Evolutionary conservation across 352 stramenopile genomes (phyloP).

Genomic region (Globisporangium spinosum): DNA sequence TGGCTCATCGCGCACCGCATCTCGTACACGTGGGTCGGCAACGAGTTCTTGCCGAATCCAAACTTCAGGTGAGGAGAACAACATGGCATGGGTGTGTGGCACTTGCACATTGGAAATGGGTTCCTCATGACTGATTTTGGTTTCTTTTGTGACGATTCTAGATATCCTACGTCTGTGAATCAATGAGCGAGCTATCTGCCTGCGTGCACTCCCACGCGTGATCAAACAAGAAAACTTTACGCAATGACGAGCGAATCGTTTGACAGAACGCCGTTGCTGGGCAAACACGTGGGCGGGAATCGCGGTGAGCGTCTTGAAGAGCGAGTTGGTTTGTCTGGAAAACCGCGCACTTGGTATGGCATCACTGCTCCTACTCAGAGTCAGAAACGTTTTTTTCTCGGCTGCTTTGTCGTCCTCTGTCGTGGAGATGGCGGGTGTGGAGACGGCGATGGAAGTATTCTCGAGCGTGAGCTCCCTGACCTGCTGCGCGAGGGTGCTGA

Average conservation of each 20-base stretch:
- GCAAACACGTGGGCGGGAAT: background rate
- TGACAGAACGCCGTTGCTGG: background rate
- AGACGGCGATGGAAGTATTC: conserved; percentile 6
- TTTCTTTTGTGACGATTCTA: background rate
- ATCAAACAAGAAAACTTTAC: background rate
- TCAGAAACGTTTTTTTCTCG: background rate
- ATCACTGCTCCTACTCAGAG: background rate
- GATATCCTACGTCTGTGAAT: background rate
- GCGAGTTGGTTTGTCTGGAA: background rate
- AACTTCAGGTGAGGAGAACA: conserved; percentile 51
- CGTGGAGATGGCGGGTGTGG: background rate
- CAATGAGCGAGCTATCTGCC: background rate
- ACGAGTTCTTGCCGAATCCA: conserved; percentile 88
- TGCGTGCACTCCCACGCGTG: background rate
- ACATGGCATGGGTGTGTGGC: background rate
- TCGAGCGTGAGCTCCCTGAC: conserved; percentile 39
- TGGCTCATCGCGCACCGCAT: conserved; percentile 77
- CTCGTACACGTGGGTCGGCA: conserved; percentile 84
- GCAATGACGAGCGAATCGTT: background rate
- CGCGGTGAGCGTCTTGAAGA: background rate
- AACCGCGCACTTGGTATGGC: background rate
- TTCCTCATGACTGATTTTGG: background rate
- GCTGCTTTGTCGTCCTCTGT: background rate
- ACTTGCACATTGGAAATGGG: background rate
- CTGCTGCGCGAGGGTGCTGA: conserved; percentile 40